Conservation (phyloP, 495 filamentous ascomycete species). For the Podospora tetraspora region DNA sequence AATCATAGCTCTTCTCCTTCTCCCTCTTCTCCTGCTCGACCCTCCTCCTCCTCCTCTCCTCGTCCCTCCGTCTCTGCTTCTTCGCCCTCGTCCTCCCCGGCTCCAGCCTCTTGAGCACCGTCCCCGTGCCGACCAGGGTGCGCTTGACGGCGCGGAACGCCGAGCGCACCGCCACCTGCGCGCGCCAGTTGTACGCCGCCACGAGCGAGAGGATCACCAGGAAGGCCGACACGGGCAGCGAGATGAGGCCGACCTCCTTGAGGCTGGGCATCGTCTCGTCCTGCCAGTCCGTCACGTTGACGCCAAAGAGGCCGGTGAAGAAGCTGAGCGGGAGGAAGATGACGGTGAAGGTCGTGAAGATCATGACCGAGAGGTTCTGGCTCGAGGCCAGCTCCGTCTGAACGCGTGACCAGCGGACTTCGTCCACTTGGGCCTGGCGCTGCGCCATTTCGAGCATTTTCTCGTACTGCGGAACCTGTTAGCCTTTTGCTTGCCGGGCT, state of each 20-base stretch:
- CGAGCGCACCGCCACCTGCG: conserved; percentile 29
- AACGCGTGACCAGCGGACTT: conserved; percentile 58
- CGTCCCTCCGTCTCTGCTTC: conserved; percentile 22
- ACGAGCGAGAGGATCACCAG: conserved; percentile 38
- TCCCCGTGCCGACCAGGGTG: conserved; percentile 10
- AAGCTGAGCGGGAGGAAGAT: conserved; percentile 62
- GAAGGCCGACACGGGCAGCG: conserved; percentile 35
- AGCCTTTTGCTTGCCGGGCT: neutral
- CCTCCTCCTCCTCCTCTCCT: conserved; percentile 13
- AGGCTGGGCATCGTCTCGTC: conserved; percentile 38
- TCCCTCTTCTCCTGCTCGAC: conserved; percentile 18
- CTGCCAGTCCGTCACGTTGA: conserved; percentile 62
- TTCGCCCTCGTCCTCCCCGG: conserved; percentile 24
- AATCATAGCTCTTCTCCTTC: conserved; percentile 39
- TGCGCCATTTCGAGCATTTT: conserved; percentile 65
- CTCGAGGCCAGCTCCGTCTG: conserved; percentile 59
- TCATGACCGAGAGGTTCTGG: conserved; percentile 61
- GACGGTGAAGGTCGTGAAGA: conserved; percentile 65
- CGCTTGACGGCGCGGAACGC: conserved; percentile 19
- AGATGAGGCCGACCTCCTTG: conserved; percentile 35
- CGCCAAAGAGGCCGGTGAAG: conserved; percentile 62
- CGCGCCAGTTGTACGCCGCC: conserved; percentile 39
- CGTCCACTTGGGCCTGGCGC: conserved; percentile 63
- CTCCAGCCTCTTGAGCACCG: conserved; percentile 23
- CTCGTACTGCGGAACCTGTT: conserved; percentile 43